Base-by-base conservation (phyloP, 208 protist species). In the Trypanosoma scelopori region DNA sequence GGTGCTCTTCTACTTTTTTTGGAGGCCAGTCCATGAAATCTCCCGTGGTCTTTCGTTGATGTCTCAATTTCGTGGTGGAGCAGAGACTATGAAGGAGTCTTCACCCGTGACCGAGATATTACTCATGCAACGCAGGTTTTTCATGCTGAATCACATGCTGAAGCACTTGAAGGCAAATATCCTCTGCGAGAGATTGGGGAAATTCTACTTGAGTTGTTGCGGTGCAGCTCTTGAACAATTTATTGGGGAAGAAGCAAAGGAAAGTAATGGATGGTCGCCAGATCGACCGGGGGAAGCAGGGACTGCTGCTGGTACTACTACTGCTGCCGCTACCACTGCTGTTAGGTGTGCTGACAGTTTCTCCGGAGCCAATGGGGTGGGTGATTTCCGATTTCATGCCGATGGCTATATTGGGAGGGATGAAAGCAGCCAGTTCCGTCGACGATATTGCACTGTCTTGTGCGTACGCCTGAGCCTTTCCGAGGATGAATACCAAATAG, bases 101-200 rank as follows among this genome's bases (percentile, higher is more conserved):
- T 55, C 32, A 46, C 9, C 30, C 27, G 56, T 89, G 23, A 74
- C 56, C n/a, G 82, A 89, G 55, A 48, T 89, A 5, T 69, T 77
- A 5, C 56, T 64, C 16, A 84, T 89, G 74, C 82, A 85, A 59
- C 39, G 49, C 39, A 18, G 85, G 57, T 85, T 89, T n/a, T 39
- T 43, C 30, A 69, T 73, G 9, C 71, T 89, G 67, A 84, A 80
- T 60, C 18, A 45, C 20, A 69, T 85, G 68, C 65, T 89, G 1
- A 79, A 82, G 67, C 75, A 68, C 30, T 84, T 89, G 79, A 89
- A 82, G 64, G 57, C 64, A 23, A 82, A 85, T 50, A 37, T 85
- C 20, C 79, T 79, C 15, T 69, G 78, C 41, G 79, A 71, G 42
- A 66, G 84, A 48, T 64, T 85, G 22, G 74, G 65, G 1, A 28